phyloP scores from a whole-genome alignment of 1,284 basidiomycete species.

The Meripilus lineatus region DNA sequence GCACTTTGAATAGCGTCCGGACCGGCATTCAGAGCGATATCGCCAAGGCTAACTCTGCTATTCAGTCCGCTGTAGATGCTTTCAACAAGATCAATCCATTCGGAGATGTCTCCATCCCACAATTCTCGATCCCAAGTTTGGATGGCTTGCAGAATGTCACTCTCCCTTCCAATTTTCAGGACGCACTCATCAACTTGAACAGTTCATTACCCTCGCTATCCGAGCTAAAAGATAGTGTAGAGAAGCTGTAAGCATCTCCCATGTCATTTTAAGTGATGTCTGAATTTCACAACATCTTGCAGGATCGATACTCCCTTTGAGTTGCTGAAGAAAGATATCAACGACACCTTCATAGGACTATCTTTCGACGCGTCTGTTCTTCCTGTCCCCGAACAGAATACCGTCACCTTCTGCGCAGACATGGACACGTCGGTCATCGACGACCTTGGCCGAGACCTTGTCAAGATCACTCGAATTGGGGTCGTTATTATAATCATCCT shows the following conservation, averaged over 20 bases:
- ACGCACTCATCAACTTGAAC: conserved; percentile 73
- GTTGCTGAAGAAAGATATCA: conserved; percentile 80
- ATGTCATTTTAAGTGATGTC: not conserved
- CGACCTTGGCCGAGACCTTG: conserved; percentile 71
- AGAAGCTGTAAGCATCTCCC: conserved; percentile 55
- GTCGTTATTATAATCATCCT: conserved; percentile 63
- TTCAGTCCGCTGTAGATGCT: conserved; percentile 58
- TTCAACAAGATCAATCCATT: conserved; percentile 75
- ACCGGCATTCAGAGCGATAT: conserved; percentile 73
- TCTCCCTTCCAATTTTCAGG: conserved; percentile 77
- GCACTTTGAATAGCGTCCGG: conserved; percentile 54
- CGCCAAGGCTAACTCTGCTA: conserved; percentile 59
- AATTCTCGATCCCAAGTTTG: conserved; percentile 71
- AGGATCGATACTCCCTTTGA: conserved; percentile 87
- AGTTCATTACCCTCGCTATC: conserved; percentile 75
- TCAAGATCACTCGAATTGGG: conserved; percentile 74
- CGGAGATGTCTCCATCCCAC: conserved; percentile 59
- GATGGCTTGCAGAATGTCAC: conserved; percentile 72
- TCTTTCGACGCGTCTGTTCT: conserved; percentile 66
- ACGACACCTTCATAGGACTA: conserved; percentile 73
- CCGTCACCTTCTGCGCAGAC: conserved; percentile 64
- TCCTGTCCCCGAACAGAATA: conserved; percentile 66
- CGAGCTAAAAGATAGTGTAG: conserved; percentile 70
- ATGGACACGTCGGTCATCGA: conserved; percentile 84
- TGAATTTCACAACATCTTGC: conserved; percentile 14